Base-by-base conservation (phyloP, 768 basidiomycete genomes). In the Panaeolus cyanescens region DNA sequence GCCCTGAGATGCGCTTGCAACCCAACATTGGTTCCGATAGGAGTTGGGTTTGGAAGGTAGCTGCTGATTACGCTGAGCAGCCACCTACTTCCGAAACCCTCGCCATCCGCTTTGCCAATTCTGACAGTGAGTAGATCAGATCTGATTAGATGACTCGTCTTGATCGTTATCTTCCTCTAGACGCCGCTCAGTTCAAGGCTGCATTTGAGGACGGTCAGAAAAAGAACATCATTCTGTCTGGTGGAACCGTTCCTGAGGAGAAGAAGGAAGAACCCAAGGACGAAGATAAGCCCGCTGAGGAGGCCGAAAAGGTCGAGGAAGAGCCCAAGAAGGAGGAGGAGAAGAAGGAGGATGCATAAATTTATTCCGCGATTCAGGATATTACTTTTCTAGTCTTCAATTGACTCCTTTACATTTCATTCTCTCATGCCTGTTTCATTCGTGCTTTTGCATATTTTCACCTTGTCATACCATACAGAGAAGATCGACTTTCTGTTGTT, bases 21-120 rank as follows among this genome's bases (percentile, higher is more conserved):
- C 93, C 96, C 70, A 99, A 99, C 78, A 93, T 99, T 69, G 96
- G 96, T 56, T 99, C 96, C 55, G 97, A 99, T 81, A 86, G 97
- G 77, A 96, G 95, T 69, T 99, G 97, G 97, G 96, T 99, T 32
- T 99, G 93, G 91, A 96, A 97, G 76, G 95, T 96, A 56, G 85
- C 88, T 56, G 96, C 96, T 28, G 97, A 99, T 76, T 96, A 92
- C 73, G 87, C 96, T 57, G 97, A 99, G 74, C 81, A 83, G 57
- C 94, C 92, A 50, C 87, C 96, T 22, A 91, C 93, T 45, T 74
- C 95, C 20, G 97, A 99, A 79, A 99, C 97, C 25, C 88, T 99
- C 63, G 97, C 97, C 55, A 97, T 99, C 73, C 92, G 97, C 59
- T 99, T 99, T 69, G 96, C 94, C 65, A 99, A 97, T 79, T 80